Evolutionary conservation across 371 early-diverging fungal species (phyloP), one percentile per base, ranked within the genome.

Genomic region (Mucor irregularis): DNA sequence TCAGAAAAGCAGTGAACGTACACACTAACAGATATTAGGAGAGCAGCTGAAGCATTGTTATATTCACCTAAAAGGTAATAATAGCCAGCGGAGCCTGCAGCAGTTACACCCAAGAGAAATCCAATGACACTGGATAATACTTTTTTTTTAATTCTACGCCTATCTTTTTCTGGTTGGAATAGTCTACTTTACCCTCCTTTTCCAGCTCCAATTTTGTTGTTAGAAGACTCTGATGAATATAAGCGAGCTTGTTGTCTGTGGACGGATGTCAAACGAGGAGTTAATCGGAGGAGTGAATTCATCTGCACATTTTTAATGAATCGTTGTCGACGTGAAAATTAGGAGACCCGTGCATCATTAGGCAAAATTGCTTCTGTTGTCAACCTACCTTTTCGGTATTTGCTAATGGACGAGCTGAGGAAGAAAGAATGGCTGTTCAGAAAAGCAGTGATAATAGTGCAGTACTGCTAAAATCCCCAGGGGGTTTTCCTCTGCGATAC

Each of bases 31-130:
- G 90, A 88, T 64, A 64, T 71, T 68, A 92, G 68, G 28, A 92
- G 72, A 21, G 89, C 69, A 44, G 66, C 75, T 28, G 91, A 87
- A 7, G 90, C 87, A 40, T 73, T 76, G 48, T 89, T 88, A 64
- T 92, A 92, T 70, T 92, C 90, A 49, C 90, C 91, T 53, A 91
- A 71, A 38, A 92, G 74, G 55, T 90, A 89, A 58, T 86, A 87
- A 57, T 90, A 92, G 16, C 92, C 91, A 25, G 79, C 74, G n/a
- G 84, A 82, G 2, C 92, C 90, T 29, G 92, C 87, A 40, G 81
- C 62, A 14, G 89, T 84, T 16, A 86, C 82, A 17, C 92, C 33
- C 13, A 5, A 31, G 13, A 35, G 16, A 35, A 35, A 35, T 14
- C 35, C 4, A 58, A 91, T 78, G 29, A 90, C 66, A 14, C 90